phyloP scores from a whole-genome alignment of 495 filamentous ascomycete species.

The Neurospora terricola region DNA sequence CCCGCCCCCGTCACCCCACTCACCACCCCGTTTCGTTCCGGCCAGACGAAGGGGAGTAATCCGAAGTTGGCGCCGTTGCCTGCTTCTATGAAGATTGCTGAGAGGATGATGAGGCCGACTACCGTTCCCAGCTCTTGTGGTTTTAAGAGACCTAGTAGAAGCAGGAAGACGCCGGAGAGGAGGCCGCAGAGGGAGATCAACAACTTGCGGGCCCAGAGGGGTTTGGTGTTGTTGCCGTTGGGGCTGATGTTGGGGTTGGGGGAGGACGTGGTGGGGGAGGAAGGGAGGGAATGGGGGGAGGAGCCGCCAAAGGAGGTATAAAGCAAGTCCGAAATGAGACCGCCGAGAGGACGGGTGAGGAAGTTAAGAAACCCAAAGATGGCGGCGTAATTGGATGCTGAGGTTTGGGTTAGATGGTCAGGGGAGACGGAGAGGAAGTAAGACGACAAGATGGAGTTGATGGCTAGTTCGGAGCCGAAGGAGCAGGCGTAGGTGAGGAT shows the following conservation, averaged over 20 bases:
- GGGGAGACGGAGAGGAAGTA: constrained; percentile 78
- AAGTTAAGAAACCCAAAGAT: constrained; percentile 90
- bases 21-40: constrained; percentile 57
- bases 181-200: constrained; percentile 56
- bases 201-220: constrained; percentile 57
- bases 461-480: constrained; percentile 76
- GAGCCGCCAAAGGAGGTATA: constrained; percentile 48
- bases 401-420: constrained; percentile 65
- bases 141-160: too few relatives aligned
- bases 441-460: constrained; percentile 71
- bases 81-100: constrained; percentile 77
- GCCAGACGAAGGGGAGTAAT: constrained; percentile 75
- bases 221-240: too few relatives aligned
- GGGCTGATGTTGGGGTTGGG: too few relatives aligned
- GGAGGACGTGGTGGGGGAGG: not conserved
- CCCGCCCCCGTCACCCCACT: constrained; percentile 67
- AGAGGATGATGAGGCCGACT: constrained; percentile 57
- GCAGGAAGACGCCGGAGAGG: constrained; percentile 53
- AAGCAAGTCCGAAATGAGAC: constrained; percentile 60
- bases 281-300: not conserved
- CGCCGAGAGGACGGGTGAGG: constrained; percentile 63
- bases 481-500: constrained; percentile 71
- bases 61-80: constrained; percentile 82
- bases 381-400: constrained; percentile 67
- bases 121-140: too few relatives aligned